Base-by-base conservation (phyloP, 805 yeast species). In the Saccharomycopsis vini region DNA sequence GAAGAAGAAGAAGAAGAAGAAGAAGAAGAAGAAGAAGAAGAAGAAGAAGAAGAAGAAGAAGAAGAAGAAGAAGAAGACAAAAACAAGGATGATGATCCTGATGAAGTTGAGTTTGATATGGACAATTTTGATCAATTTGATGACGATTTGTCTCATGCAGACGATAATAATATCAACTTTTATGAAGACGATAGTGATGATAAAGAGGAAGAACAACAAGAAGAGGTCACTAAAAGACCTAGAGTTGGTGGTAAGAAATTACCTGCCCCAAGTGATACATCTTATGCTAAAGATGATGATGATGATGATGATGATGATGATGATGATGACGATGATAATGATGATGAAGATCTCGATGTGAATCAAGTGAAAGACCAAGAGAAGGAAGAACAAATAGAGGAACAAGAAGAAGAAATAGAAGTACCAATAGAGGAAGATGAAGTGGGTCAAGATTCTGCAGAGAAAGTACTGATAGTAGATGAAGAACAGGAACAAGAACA, bases 291-390 rank as follows among this genome's bases (percentile, higher is more conserved):
- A 9, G 52, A 50, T 2, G 52, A 51, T 5, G 52, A 52, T n/a
- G 53, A 53, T n/a, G 55, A 52, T n/a, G 45, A 47, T 3, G 54
- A 39, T 7, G 57, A 51, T 19, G 57, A 46, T 5, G 59, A 49
- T 4, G 62, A 52, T 23, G 59, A 54, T 5, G 60, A 50, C 2
- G 58, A 51, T 10, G 59, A 57, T 3, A 57, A 50, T 5, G 60
- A 58, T 2, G 55, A 55, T 19, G 52, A 46, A 16, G 55, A 54
- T 1, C 55, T 52, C 15, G 56, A 51, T 23, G 53, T 45, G 6
- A 50, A 45, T n/a, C 54, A 42, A 9, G 49, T 40, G 18, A 48
- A 36, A 21, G 50, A 50, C 9, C 55, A 53, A n/a, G n/a, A n/a
- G n/a, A n/a, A n/a, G n/a, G n/a, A n/a, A n/a, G n/a, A n/a, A n/a